phyloP scores from a whole-genome alignment of 371 early-diverging fungal species.

The Coemansia sp. region DNA sequence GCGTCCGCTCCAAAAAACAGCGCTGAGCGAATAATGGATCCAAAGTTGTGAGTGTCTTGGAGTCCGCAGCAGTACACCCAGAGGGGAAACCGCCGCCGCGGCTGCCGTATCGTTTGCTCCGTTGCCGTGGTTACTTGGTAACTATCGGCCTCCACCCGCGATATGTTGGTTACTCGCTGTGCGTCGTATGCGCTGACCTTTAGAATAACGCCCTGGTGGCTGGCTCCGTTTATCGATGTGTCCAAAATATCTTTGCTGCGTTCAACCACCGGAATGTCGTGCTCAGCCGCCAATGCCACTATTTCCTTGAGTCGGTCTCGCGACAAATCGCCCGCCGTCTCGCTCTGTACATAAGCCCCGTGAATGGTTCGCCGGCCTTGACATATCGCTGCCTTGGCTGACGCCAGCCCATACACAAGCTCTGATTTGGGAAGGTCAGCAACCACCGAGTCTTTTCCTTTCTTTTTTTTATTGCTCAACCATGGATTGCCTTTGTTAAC shows the following conservation, averaged over 20 bases:
- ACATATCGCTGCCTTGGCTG: slow-evolving; percentile 24
- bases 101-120: not conserved
- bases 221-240: not conserved
- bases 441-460: not conserved
- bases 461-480: not conserved
- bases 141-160: slow-evolving; percentile 8
- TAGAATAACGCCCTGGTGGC: slow-evolving; percentile 36
- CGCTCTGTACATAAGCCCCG: slow-evolving; percentile 15
- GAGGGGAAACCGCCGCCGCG: slow-evolving; percentile 47
- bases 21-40: slow-evolving; percentile 62
- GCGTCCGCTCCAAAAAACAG: slow-evolving; percentile 63
- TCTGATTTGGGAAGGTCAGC: slow-evolving; percentile 13
- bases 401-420: slow-evolving; percentile 26
- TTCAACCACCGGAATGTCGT: slow-evolving; percentile 7
- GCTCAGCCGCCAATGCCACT: slow-evolving; percentile 3
- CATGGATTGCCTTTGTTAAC: not conserved
- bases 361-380: slow-evolving; percentile 26
- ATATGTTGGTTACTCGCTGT: slow-evolving; percentile 1
- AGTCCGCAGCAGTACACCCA: slow-evolving; percentile 59
- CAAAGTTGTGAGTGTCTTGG: slow-evolving; percentile 65
- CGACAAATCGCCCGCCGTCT: slow-evolving; percentile 16
- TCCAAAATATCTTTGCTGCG: not conserved
- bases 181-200: slow-evolving; percentile 5
- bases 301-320: slow-evolving; percentile 6
- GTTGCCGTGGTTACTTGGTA: slow-evolving; percentile 6